Base-by-base conservation (phyloP, 805 yeast genomes). In the Cyberlindnera mrakii region DNA sequence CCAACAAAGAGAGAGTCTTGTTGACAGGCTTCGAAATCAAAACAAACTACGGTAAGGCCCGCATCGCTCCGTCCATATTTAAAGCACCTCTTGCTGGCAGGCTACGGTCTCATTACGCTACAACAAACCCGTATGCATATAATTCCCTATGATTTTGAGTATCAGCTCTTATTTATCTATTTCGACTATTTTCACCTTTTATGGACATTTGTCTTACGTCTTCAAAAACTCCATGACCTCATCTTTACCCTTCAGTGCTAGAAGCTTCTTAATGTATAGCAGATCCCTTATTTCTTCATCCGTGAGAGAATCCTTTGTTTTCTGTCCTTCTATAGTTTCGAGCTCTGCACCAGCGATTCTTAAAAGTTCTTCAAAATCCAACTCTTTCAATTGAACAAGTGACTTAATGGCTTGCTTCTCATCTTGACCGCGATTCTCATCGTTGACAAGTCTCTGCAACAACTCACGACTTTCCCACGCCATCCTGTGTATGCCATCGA, bases 201-300 rank as follows among this genome's bases (percentile, higher is more conserved):
- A 23, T 10, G 27, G 27, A 23, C 10, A 23, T 23, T 23, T 4
- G 6, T 23, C 27, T 23, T 23, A 23, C 27, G 8, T 23, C 27
- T 17, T 65, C 44, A 88, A 68, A 58, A 87, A 83, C 35, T 74
- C 62, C 49, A 86, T 40, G 35, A 89, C 60, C 38, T 75, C 73
- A 5, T 79, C 86, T 51, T 75, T 74, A 1, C 96, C 96, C 60
- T 85, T 89, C 34, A 75, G 47, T 49, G 77, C 72, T 60, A 90
- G 72, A 40, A 90, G 63, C 52, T 69, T 66, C 54, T 78, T 81
- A 35, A 89, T 74, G 19, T 76, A 66, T 31, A 67, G 47, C 23
- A 85, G 66, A 40, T 80, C 80, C 4, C 64, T 56, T 1, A 75
- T 33, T 50, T 83, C 90, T 3, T 64, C 60, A 7, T 41, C 29